Evolutionary conservation across 2,329 filamentous ascomycete genomes (phyloP), one percentile per base, ranked within the genome.

Genomic region (Colletotrichum filicis): DNA sequence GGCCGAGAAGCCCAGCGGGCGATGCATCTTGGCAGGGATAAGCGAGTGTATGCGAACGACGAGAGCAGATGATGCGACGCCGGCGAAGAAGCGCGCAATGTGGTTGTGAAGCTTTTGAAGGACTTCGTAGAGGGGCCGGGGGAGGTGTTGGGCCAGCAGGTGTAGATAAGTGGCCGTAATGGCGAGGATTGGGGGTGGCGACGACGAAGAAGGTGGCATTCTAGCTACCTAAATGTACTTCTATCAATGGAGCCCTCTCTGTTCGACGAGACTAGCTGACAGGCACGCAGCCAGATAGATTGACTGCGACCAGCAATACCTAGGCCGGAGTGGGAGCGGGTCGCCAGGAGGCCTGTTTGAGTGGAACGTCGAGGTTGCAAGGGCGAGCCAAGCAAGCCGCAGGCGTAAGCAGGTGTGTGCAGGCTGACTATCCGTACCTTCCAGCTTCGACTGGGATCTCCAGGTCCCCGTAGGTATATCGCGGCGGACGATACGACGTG

Each of bases 121-220:
- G 42, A 59, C 7, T 42, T 74, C 62, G 56, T 69, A 63, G n/a
- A 74, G n/a, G 28, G 71, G 62, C 28, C 57, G 49, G n/a, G 71
- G 71, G 19, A 74, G 37, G 22, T 74, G 71, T 55, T 72, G 71
- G 61, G 55, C 11, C 19, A 74, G 62, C 30, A 74, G 62, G 22
- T 74, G 71, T 3, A 74, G 35, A 49, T 58, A 74, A 19, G 68
- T 74, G 22, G 62, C 59, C 62, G 68, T 74, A 14, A 74, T 72
- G 62, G 71, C 71, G 42, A 74, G 32, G 22, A 74, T 63, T 59
- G 71, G 71, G 49, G 71, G 66, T 56, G 66, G 66, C 71, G 71
- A 56, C 37, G 60, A 32, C 9, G 60, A 30, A 3, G 49, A 22
- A 22, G 70, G 66, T 16, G 71, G 71, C 71, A 73, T 73, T 22